These are phyloP conservation scores for Chrysoporthe cubensis DNA, from an alignment of 2,329 filamentous ascomycete species.

Conservation along the genomic window DNA sequence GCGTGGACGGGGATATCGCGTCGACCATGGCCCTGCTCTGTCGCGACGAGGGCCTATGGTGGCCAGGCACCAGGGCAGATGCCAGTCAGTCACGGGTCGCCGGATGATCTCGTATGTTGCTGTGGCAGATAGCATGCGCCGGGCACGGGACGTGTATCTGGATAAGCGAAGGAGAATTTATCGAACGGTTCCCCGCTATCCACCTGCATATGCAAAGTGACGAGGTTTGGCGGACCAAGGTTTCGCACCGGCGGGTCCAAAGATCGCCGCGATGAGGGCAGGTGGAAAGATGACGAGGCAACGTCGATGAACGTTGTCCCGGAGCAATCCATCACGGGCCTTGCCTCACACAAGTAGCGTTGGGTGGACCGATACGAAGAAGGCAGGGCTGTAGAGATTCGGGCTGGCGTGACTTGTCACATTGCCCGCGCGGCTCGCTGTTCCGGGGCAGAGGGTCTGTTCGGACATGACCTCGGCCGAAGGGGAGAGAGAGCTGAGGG, in stretches of 20 bases:
- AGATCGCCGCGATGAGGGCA: conserved; percentile 6
- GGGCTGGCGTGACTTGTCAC: neutral
- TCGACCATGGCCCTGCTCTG: conserved; percentile 17
- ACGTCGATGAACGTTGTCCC: neutral
- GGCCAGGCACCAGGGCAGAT: neutral
- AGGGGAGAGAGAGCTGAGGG: neutral
- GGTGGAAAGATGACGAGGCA: neutral
- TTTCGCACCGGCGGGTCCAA: too few species aligned
- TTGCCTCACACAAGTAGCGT: neutral
- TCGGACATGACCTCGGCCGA: conserved; percentile 2
- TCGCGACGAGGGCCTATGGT: neutral
- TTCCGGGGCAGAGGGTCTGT: neutral
- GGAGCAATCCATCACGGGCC: neutral
- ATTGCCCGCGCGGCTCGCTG: neutral
- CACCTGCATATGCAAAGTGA: conserved; percentile 3
- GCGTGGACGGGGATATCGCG: conserved; percentile 17
- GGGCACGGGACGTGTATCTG: neutral
- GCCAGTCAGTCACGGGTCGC: neutral
- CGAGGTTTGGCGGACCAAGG: conserved; percentile 9
- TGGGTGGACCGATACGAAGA: conserved; percentile 4
- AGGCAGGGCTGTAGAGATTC: neutral
- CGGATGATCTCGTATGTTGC: neutral
- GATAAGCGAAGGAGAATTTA: conserved; percentile 11
- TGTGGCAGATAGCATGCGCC: neutral
- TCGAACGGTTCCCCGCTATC: neutral